These are phyloP conservation scores for Hericium alpestre DNA, from an alignment of 768 basidiomycete species.

Conservation along the genomic window DNA sequence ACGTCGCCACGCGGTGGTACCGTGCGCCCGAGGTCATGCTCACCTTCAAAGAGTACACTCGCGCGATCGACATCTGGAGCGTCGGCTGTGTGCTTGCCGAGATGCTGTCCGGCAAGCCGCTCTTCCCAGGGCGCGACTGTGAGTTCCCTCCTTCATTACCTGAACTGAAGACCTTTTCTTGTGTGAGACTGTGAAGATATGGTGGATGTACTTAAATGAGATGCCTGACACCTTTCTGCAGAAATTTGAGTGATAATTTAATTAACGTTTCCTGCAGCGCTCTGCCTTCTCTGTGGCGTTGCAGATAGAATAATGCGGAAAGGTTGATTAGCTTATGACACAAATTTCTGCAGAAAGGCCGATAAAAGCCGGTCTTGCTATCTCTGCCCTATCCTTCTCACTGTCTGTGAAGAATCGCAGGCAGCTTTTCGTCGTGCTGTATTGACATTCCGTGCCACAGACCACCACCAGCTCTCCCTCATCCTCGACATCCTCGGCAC, in stretches of 20 bases:
- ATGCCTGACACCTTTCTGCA: neutral
- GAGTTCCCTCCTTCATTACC: conserved; percentile 18
- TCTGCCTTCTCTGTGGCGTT: no score
- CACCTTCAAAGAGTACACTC: conserved; percentile 92
- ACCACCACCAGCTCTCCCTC: conserved; percentile 87
- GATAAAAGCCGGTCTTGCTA: conserved; percentile 17
- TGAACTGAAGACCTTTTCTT: neutral
- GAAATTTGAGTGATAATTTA: no score
- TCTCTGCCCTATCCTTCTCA: no score
- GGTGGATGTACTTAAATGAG: no score
- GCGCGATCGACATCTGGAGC: conserved; percentile 79
- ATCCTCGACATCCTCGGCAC: conserved; percentile 94
- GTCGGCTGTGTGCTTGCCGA: conserved; percentile 84
- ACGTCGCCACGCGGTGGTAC: conserved; percentile 97
- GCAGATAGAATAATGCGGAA: no score
- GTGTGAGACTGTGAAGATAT: neutral
- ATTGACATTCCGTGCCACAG: conserved; percentile 15
- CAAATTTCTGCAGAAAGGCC: neutral
- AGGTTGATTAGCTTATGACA: neutral
- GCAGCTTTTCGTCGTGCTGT: no score
- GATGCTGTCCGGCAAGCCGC: conserved; percentile 83
- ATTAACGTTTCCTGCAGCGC: no score
- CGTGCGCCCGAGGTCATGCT: conserved; percentile 98
- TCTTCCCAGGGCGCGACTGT: conserved; percentile 96
- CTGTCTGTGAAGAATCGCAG: no score